Conservation (phyloP, 2,329 filamentous ascomycete genomes). For the Ophiostoma sp. region DNA sequence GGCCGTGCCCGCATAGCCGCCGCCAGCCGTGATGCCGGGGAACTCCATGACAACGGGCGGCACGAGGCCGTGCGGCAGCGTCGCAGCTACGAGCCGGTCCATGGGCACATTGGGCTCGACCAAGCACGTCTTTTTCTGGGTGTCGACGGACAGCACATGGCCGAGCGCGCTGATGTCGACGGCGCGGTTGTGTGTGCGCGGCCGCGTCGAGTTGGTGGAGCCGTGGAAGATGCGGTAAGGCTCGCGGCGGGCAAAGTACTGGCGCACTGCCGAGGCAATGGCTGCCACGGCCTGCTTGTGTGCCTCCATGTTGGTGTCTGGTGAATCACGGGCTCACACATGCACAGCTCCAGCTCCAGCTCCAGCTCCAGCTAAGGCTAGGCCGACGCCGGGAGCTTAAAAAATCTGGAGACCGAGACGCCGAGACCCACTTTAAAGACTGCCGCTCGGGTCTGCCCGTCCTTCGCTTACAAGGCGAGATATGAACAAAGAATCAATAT, state of each 20-base stretch:
- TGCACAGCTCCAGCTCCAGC: not conserved
- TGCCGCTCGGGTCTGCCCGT: not conserved
- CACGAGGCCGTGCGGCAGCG: slow-evolving; percentile 59
- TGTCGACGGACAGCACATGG: slow-evolving; percentile 60
- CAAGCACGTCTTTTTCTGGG: slow-evolving; percentile 50
- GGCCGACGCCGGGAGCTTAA: slow-evolving; percentile 2
- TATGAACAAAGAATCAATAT: not conserved
- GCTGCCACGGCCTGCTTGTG: slow-evolving; percentile 45
- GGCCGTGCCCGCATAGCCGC: slow-evolving; percentile 64
- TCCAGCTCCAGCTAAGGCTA: not conserved
- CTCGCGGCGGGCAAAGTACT: slow-evolving; percentile 44
- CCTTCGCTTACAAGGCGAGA: not conserved
- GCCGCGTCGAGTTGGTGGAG: slow-evolving; percentile 68
- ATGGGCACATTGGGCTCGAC: slow-evolving; percentile 73
- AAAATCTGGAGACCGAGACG: not conserved
- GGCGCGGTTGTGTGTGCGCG: slow-evolving; percentile 37
- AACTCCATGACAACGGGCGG: slow-evolving; percentile 73
- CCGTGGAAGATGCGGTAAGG: slow-evolving; percentile 73
- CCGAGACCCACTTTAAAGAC: not conserved
- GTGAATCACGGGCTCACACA: too few relatives aligned
- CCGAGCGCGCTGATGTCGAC: slow-evolving; percentile 58
- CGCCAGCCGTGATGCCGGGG: slow-evolving; percentile 67
- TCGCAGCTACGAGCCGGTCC: slow-evolving; percentile 62
- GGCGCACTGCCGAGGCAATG: slow-evolving; percentile 44
- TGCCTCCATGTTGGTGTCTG: slow-evolving; percentile 40